Evolutionary conservation across 805 yeast species (phyloP), one percentile per base, ranked within the genome.

Genomic region (Candida mattraensis): DNA sequence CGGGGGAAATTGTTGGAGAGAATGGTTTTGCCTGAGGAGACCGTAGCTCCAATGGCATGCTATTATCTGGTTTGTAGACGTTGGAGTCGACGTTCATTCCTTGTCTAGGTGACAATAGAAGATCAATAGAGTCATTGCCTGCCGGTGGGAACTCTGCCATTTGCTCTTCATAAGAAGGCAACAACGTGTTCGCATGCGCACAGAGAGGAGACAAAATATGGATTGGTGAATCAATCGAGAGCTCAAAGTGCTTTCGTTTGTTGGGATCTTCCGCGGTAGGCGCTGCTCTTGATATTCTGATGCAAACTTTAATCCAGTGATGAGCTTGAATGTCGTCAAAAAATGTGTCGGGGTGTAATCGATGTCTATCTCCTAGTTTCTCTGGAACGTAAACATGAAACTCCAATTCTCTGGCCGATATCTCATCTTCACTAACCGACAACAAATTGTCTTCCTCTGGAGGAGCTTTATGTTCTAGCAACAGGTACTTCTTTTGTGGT

Each of bases 221-320:
- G 41, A 93, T 80, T 3, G 99, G 99, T 3, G 96, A 86, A 60
- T 93, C 99, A 38, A 93, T 91, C 40, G 87, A 80, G 28, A 93
- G 85, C 64, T 93, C 99, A 56, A 84, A 93, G 56, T 88, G 97
- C 56, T 89, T 93, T 29, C 95, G 69, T 54, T 86, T 86, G 5
- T 42, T 33, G 2, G 63, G 61, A 24, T 61, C 57, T 16, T 58
- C 64, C 28, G 66, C 62, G 2, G 70, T 67, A 3, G 79, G 74
- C 28, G 83, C 80, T n/a, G 70, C 54, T 47, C 74, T 76, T 5
- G 95, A 85, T 24, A 93, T 67, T 33, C 98, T 66, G 34, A 93
- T 63, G 45, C 95, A 83, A 11, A 93, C 74, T 62, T 93, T 93
- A 51, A 93, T 80, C 97, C 99, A 93, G 63, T 93, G 99, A 52